Conservation (phyloP, 176 grass and related monocot species). For the Typha latifolia region DNA sequence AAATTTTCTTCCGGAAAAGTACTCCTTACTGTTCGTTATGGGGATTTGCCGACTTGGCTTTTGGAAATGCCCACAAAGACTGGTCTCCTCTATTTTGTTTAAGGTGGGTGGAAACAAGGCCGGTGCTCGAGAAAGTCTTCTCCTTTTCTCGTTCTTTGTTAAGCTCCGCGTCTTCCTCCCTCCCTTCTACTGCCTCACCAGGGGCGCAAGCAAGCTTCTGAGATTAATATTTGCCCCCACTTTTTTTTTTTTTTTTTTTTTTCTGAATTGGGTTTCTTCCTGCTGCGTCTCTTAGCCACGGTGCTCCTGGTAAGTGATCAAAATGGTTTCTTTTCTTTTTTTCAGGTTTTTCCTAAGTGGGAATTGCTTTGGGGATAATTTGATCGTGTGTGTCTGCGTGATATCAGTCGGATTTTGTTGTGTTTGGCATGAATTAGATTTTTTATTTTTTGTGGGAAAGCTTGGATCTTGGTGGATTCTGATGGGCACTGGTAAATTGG, state of each 20-base stretch:
- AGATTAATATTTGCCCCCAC: not conserved
- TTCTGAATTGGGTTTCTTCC: not conserved
- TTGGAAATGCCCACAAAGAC: too few species aligned
- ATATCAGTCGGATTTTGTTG: not conserved
- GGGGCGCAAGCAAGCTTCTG: too few species aligned
- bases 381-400: not conserved
- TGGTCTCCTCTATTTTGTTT: too few species aligned
- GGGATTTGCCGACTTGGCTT: too few species aligned
- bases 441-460: not conserved
- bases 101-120: too few species aligned
- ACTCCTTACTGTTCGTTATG: too few species aligned
- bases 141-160: not conserved
- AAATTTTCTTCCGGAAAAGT: too few species aligned
- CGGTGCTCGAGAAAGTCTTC: not conserved
- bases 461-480: not conserved
- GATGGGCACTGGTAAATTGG: not conserved
- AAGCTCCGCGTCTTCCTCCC: not conserved
- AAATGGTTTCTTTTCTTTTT: not conserved
- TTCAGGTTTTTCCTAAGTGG: not conserved
- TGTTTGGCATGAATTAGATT: not conserved
- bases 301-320: slow-evolving; percentile 2
- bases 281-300: not conserved
- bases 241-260: not conserved
- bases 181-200: not conserved
- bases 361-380: not conserved